Base-by-base conservation (phyloP, 352 stramenopile species). In the Pythium aquatile region DNA sequence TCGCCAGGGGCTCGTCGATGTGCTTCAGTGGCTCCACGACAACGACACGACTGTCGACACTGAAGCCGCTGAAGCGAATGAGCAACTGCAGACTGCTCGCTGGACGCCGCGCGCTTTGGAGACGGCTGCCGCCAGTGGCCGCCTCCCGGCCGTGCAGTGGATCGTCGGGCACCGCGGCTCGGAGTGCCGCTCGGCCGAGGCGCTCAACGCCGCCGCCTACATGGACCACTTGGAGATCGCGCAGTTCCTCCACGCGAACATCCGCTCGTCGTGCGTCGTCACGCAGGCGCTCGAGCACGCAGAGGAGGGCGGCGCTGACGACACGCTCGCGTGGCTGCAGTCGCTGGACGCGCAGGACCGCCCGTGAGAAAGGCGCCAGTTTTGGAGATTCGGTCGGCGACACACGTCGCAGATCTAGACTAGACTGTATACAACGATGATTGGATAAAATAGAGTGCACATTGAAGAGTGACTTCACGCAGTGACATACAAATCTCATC, bases 171-270 rank as follows among this genome's bases (percentile, higher is more conserved):
- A 89, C 61, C 77, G 80, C 58, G 66, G 66, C 58, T 63, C 75
- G 54, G 73, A 77, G 37, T 87, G 76, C 69, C 61, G 66, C 58
- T 76, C 69, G 33, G 69, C 77, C 40, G 81, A 90, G 30, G 79
- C 77, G 11, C 78, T 90, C 55, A 90, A 88, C 55, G 79, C 79
- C 7, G 81, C 81, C 1, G 73, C 70, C 59, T 90, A 90, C 68
- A 90, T 90, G 81, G 81, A 90, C 61, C 79, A 90, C 61, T 20
- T 88, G 26, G 77, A 83, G 44, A 64, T 90, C 44, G 76, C 62
- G 20, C 77, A 78, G 58, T 85, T 83, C 30, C 68, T 90, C 5
- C 78, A 83, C 62, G 42, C 64, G 9, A 55, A 78, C 39, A 62
- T 82, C 28, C 79, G 76, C 44, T 55, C 66, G 9, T 82, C 66